phyloP scores from a whole-genome alignment of 2,329 filamentous ascomycete genomes.

The Tolypocladium pustulatum region DNA sequence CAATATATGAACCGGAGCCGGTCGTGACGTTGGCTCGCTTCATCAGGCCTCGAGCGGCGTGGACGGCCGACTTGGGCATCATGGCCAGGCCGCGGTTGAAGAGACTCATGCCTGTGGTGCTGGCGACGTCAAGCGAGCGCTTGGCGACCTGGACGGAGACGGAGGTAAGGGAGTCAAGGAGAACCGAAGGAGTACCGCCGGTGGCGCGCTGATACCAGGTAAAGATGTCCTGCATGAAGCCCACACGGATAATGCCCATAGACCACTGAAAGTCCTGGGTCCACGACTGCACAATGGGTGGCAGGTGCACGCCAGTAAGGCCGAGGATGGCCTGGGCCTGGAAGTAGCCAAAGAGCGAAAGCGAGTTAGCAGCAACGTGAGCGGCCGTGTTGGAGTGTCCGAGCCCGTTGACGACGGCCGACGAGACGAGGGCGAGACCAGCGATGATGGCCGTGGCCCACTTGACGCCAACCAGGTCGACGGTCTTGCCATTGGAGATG shows the following conservation, averaged over 20 bases:
- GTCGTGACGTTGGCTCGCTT: conserved; percentile 46
- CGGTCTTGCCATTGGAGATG: conserved; percentile 85
- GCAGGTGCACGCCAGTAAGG: conserved; percentile 68
- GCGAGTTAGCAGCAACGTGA: conserved; percentile 84
- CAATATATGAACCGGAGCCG: conserved; percentile 44
- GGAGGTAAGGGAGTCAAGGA: conserved; percentile 62
- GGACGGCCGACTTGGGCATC: conserved; percentile 30
- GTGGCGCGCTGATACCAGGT: conserved; percentile 96
- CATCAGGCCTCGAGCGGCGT: conserved; percentile 27
- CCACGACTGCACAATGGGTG: conserved; percentile 84
- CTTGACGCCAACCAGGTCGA: conserved; percentile 77
- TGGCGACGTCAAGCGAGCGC: conserved; percentile 32
- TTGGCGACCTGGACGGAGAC: conserved; percentile 80
- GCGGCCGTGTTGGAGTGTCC: conserved; percentile 91
- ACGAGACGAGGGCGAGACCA: conserved; percentile 71
- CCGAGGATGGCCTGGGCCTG: conserved; percentile 89
- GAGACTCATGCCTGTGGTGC: conserved; percentile 26
- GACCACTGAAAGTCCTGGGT: conserved; percentile 98
- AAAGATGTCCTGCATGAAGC: conserved; percentile 79
- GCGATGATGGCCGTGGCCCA: conserved; percentile 86
- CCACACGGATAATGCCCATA: conserved; percentile 84
- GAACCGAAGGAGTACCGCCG: conserved; percentile 70
- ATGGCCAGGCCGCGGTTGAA: conserved; percentile 45
- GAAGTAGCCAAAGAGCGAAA: conserved; percentile 92
- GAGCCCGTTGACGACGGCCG: conserved; percentile 78